Percentiles rank a stretch among this genome's conserved stretches.
Evolutionary conservation across 176 grass and related monocot genomes (phyloP).

Genomic region (Hordeum vulgare): DNA sequence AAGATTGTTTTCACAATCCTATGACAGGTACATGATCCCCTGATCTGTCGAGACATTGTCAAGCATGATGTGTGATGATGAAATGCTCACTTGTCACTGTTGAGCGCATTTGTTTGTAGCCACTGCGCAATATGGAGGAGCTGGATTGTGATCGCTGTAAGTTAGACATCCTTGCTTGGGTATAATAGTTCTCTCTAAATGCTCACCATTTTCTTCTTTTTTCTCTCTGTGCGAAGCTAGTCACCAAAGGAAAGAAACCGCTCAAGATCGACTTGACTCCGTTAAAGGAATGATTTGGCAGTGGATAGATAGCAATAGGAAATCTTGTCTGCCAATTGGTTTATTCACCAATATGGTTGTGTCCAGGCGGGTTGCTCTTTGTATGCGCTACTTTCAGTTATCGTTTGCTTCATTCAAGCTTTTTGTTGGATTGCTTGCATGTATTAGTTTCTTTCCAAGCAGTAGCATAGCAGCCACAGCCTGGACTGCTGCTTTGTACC

Average conservation of each 20-base stretch:
- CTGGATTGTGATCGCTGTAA: slow-evolving; percentile 82
- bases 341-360: background rate
- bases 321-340: background rate
- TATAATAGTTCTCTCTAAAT: background rate
- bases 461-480: background rate
- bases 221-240: slow-evolving; percentile 22
- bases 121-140: slow-evolving; percentile 79
- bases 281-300: slow-evolving; percentile 30
- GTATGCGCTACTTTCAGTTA: background rate
- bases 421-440: background rate
- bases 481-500: background rate
- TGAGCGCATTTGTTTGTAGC: slow-evolving; percentile 32
- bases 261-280: slow-evolving; percentile 79
- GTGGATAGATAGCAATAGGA: background rate
- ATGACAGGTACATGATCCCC: slow-evolving; percentile 75
- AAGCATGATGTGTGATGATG: background rate
- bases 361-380: background rate
- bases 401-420: background rate
- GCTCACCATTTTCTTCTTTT: background rate
- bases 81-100: background rate
- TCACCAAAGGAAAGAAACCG: slow-evolving; percentile 74
- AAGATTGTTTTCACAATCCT: background rate
- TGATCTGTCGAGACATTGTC: slow-evolving; percentile 18
- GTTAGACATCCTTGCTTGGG: slow-evolving; percentile 12
- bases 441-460: background rate